Evolutionary conservation across 2,329 filamentous ascomycete genomes (phyloP).

Genomic region (Alternaria arborescens): DNA sequence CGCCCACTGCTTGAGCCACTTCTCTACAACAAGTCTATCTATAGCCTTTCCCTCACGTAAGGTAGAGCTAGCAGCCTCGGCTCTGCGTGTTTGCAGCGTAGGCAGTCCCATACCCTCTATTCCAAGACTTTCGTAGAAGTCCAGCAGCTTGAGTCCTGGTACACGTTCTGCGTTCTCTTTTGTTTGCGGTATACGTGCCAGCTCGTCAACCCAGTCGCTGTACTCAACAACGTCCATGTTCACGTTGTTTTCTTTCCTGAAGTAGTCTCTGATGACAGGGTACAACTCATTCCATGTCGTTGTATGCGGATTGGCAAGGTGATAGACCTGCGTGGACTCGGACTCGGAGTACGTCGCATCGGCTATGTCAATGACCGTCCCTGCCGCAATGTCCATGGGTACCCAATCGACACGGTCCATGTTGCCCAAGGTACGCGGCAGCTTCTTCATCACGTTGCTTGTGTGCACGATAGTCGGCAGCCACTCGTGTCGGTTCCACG

Average conservation of each 20-base stretch:
- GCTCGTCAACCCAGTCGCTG: slow-evolving; percentile 5
- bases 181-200: not conserved
- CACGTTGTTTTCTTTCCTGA: not conserved
- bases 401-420: slow-evolving; percentile 39
- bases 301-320: slow-evolving; percentile 7
- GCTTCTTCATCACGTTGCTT: slow-evolving; percentile 24
- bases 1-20: slow-evolving; percentile 8
- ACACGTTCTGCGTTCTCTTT: slow-evolving; percentile 10
- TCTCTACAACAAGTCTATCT: not conserved
- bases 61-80: not conserved
- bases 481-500: slow-evolving; percentile 41
- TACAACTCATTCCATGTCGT: slow-evolving; percentile 2
- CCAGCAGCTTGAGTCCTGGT: slow-evolving; percentile 4
- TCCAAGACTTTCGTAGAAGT: slow-evolving; percentile 4
- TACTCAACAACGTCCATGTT: not conserved
- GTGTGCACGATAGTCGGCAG: slow-evolving; percentile 37
- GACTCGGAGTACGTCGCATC: not conserved
- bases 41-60: not conserved
- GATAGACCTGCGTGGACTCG: slow-evolving; percentile 7
- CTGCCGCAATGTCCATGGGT: slow-evolving; percentile 23
- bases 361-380: slow-evolving; percentile 4
- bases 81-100: not conserved
- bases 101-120: not conserved
- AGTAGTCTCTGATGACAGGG: not conserved
- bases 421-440: slow-evolving; percentile 28